Conservation (phyloP, 2,329 filamentous ascomycete genomes). For the Escovopsis sp. region DNA sequence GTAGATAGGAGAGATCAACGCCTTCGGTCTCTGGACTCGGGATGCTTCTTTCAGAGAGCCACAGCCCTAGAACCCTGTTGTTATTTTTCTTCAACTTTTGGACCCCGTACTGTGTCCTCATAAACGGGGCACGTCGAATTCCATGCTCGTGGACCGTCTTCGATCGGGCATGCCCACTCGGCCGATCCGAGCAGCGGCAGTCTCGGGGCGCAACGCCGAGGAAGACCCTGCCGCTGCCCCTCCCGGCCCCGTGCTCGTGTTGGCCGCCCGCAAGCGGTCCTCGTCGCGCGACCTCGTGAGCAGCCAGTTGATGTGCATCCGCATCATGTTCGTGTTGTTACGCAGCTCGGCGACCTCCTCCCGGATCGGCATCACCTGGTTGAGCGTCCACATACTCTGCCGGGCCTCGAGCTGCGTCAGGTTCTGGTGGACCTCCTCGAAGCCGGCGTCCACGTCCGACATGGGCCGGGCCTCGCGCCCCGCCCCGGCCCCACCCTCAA, state of each 20-base stretch:
- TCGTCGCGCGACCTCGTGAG: constrained; percentile 37
- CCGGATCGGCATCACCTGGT: constrained; percentile 44
- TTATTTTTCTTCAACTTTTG: no score
- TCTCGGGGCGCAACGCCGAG: constrained; percentile 16
- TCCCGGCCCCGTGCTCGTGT: constrained; percentile 10
- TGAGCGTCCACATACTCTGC: constrained; percentile 45
- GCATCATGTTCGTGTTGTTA: constrained; percentile 40
- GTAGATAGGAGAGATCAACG: no score
- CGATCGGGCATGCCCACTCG: constrained; percentile 17
- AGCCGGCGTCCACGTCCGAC: constrained; percentile 27
- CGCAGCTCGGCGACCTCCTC: constrained; percentile 46
- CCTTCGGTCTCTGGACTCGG: no score
- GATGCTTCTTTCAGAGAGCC: no score
- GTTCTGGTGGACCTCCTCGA: constrained; percentile 41
- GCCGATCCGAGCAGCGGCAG: constrained; percentile 10
- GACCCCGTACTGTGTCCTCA: no score
- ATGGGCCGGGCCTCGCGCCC: constrained; percentile 32
- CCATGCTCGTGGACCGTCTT: constrained; percentile 21
- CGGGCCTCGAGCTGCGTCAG: constrained; percentile 43
- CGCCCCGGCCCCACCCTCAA: background rate
- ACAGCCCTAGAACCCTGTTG: no score
- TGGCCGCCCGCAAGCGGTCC: constrained; percentile 23
- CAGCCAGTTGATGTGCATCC: constrained; percentile 44
- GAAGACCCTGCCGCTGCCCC: constrained; percentile 15
- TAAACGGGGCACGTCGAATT: constrained; percentile 23